phyloP scores from a whole-genome alignment of 169 alveolate genomes.

The Plasmodium knowlesi region DNA sequence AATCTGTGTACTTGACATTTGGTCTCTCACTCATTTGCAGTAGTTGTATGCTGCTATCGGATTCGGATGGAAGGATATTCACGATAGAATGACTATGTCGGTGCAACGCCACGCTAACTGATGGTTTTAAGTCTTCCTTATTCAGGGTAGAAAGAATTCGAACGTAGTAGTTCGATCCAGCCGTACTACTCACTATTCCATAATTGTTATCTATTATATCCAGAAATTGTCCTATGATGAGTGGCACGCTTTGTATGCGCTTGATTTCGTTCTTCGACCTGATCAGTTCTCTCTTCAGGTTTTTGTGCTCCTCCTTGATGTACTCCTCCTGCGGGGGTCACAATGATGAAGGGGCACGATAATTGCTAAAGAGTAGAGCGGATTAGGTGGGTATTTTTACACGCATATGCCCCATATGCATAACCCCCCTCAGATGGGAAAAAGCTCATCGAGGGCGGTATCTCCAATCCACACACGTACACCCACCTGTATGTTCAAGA shows the following conservation, averaged over 20 bases:
- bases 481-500: slow-evolving; percentile 61
- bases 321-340: slow-evolving; percentile 91
- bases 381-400: neutral
- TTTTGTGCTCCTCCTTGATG: slow-evolving; percentile 97
- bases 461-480: neutral
- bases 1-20: slow-evolving; percentile 98
- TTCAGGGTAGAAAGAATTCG: slow-evolving; percentile 98
- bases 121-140: slow-evolving; percentile 98
- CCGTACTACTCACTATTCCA: slow-evolving; percentile 97
- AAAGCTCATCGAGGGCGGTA: neutral
- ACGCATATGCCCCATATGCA: neutral
- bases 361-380: neutral
- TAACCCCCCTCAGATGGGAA: neutral
- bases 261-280: slow-evolving; percentile 97
- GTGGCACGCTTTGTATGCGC: slow-evolving; percentile 98
- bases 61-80: slow-evolving; percentile 98
- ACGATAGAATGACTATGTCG: slow-evolving; percentile 99
- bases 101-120: slow-evolving; percentile 98
- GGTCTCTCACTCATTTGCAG: slow-evolving; percentile 98
- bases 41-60: slow-evolving; percentile 98
- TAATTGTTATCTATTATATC: slow-evolving; percentile 98
- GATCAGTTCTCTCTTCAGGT: slow-evolving; percentile 96
- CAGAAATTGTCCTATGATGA: slow-evolving; percentile 98
- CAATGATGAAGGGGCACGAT: neutral
- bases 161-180: slow-evolving; percentile 97